Evolutionary conservation across 768 basidiomycete species (phyloP), one percentile per base, ranked within the genome.

Genomic region (Amanita pseudoporphyria): DNA sequence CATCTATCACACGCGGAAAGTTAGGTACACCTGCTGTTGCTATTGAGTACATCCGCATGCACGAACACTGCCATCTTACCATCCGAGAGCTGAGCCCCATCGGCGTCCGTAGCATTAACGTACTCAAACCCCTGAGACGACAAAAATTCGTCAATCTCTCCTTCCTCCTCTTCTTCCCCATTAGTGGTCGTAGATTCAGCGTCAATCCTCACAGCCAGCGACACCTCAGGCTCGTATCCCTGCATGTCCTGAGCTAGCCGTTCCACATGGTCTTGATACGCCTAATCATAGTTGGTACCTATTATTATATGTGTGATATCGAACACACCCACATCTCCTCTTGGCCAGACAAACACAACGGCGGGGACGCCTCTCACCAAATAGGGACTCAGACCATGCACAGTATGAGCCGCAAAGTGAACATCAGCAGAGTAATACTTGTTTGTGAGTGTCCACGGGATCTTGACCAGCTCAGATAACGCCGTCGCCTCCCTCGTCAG

Each of bases 371-470:
- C 65, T 32, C 65, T 64, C 14, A 74, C 65, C 16, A 70, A 62
- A 39, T 69, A 60, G 14, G 70, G 64, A 26, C 62, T 63, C 52
- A 77, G 68, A 9, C 71, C 68, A 26, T 68, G 64, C 47, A 79
- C 61, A 14, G 72, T 66, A 48, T 73, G 72, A 9, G 72, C 67
- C 30, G 78, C 66, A 59, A 91, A 89, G 53, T 81, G 78, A 6
- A 92, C 83, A 52, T 75, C 70, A 1, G 88, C 89, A 12, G 77
- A 77, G 66, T 91, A 92, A 64, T 92, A 92, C 62, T 78, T 82
- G 69, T 90, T 90, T 45, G 66, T 64, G 53, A 90, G 84, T 36
- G 77, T 84, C 87, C 86, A 90, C 9, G 83, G 81, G 28, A 86
- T 64, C 30, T 56, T 66, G 32, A 61, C 56, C 46, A 55, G 49